Percentiles rank a stretch among this genome's conserved stretches.
These are phyloP conservation scores for Hysterangium stoloniferum DNA, from an alignment of 768 basidiomycete genomes.

Conservation along the genomic window DNA sequence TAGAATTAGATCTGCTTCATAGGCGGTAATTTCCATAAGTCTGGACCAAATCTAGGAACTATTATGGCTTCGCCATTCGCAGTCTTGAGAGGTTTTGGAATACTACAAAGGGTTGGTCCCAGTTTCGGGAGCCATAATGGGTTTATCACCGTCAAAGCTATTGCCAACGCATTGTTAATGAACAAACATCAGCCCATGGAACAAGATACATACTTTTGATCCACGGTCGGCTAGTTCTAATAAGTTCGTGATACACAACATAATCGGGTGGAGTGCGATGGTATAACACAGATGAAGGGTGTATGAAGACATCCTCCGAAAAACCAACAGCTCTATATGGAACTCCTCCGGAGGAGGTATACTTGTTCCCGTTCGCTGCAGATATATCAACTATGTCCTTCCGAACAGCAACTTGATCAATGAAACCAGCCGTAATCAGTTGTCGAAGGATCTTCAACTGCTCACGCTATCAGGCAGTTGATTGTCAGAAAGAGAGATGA, in stretches of 20 bases:
- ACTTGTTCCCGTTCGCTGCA: slow-evolving; percentile 54
- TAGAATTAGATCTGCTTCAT: slow-evolving; percentile 30
- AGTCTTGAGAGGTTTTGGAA: slow-evolving; percentile 77
- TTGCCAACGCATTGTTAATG: background rate
- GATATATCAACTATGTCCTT: slow-evolving; percentile 69
- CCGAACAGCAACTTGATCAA: slow-evolving; percentile 91
- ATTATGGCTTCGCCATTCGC: slow-evolving; percentile 60
- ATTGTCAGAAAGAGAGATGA: background rate
- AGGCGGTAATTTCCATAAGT: slow-evolving; percentile 83
- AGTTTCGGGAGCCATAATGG: slow-evolving; percentile 80
- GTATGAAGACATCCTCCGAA: slow-evolving; percentile 83
- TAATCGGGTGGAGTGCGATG: slow-evolving; percentile 73
- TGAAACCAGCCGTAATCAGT: slow-evolving; percentile 80
- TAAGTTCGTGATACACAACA: slow-evolving; percentile 74
- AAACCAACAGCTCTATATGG: slow-evolving; percentile 78
- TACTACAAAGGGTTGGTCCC: slow-evolving; percentile 78
- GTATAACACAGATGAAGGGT: slow-evolving; percentile 79
- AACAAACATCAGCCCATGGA: background rate
- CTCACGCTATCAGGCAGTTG: slow-evolving; percentile 3
- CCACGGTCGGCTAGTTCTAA: slow-evolving; percentile 67
- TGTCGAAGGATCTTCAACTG: slow-evolving; percentile 89
- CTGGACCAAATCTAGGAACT: slow-evolving; percentile 78
- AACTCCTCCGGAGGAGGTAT: slow-evolving; percentile 68
- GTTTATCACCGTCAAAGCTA: slow-evolving; percentile 80
- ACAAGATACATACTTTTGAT: slow-evolving; percentile 55